phyloP scores from a whole-genome alignment of 305 asterid genomes.

The Fraxinus paxiana region DNA sequence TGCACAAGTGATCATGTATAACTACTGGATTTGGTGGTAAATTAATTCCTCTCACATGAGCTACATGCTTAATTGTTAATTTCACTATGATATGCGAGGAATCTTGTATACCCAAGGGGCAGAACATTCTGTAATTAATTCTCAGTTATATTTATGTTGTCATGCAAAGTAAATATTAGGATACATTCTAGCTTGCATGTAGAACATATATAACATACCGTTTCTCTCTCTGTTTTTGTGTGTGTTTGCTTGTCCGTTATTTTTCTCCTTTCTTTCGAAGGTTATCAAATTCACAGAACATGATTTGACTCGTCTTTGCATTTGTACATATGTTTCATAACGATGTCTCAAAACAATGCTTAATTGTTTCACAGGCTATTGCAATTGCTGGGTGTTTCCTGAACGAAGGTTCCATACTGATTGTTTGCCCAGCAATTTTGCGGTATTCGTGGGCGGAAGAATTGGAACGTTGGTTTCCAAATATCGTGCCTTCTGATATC shows the following conservation, averaged over 20 bases:
- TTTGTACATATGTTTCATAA: conserved; percentile 9
- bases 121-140: neutral
- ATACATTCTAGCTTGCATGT: neutral
- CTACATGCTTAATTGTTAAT: neutral
- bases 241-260: neutral
- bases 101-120: neutral
- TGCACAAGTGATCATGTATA: neutral
- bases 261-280: neutral
- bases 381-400: conserved; percentile 74
- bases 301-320: neutral
- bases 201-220: neutral
- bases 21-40: neutral
- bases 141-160: neutral
- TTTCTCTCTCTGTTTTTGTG: neutral
- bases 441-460: conserved; percentile 93
- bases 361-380: conserved; percentile 65
- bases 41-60: neutral
- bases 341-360: conserved; percentile 7
- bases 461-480: conserved; percentile 90
- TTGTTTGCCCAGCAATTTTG: conserved; percentile 93
- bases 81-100: neutral
- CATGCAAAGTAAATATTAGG: neutral
- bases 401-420: conserved; percentile 81
- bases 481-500: conserved; percentile 79
- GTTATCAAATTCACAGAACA: neutral